These are phyloP conservation scores for Aspergillus indologenus DNA, from an alignment of 495 filamentous ascomycete genomes.

Conservation along the genomic window DNA sequence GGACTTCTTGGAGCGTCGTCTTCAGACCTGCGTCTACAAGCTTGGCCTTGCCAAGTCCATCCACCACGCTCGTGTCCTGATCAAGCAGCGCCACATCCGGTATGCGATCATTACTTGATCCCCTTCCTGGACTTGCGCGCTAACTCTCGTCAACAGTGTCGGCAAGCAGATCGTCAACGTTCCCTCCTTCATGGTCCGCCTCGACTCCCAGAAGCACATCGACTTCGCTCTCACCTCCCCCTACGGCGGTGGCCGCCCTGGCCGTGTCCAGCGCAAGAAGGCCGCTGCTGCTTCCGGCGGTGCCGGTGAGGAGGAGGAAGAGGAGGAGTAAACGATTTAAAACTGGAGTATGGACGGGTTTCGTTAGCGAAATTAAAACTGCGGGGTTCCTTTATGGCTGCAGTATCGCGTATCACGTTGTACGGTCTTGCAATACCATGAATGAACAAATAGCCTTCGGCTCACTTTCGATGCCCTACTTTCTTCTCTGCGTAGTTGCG, in stretches of 20 bases:
- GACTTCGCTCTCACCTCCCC: conserved; percentile 97
- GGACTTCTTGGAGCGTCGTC: conserved; percentile 99
- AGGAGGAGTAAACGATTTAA: conserved; percentile 65
- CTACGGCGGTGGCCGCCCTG: conserved; percentile 94
- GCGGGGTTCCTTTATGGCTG: conserved; percentile 43
- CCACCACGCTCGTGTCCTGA: conserved; percentile 99
- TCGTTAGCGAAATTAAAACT: conserved; percentile 39
- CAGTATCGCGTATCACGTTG: conserved; percentile 45
- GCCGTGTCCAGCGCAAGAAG: conserved; percentile 99
- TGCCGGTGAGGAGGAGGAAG: conserved; percentile 84
- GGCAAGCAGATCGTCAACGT: conserved; percentile 99
- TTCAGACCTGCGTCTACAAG: conserved; percentile 99
- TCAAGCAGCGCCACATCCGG: conserved; percentile 98
- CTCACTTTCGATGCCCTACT: conserved; percentile 37
- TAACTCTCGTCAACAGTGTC: conserved; percentile 45
- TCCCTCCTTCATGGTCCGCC: conserved; percentile 96
- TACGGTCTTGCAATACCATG: conserved; percentile 46
- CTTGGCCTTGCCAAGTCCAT: conserved; percentile 99
- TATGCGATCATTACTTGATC: conserved; percentile 23
- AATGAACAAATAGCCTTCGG: conserved; percentile 40
- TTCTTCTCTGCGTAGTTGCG: conserved; percentile 2
- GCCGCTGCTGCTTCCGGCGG: conserved; percentile 89
- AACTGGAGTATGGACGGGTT: conserved; percentile 43
- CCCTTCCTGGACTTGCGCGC: not conserved
- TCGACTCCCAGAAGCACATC: conserved; percentile 99